Percentiles rank a stretch among this genome's conserved stretches.
These are phyloP conservation scores for Knoxdaviesia capensis DNA, from an alignment of 2,329 filamentous ascomycete species.

Conservation along the genomic window DNA sequence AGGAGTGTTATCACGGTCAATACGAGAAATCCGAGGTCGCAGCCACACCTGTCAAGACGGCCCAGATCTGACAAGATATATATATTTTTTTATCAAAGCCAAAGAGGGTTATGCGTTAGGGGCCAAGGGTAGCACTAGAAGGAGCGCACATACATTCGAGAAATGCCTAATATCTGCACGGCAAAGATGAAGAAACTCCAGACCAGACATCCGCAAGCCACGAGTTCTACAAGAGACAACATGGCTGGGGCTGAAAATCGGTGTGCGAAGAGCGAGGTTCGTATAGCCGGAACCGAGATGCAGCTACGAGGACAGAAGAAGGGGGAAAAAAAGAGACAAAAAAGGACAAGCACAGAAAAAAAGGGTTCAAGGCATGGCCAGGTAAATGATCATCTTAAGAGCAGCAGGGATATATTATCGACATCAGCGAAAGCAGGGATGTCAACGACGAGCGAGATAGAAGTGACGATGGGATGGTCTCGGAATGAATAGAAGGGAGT, in stretches of 20 bases:
- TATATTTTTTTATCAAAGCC: background rate
- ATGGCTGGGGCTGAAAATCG: constrained; percentile 6
- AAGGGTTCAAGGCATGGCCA: background rate
- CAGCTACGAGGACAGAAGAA: background rate
- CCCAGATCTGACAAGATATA: background rate
- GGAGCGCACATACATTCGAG: constrained; percentile 26
- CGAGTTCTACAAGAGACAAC: constrained; percentile 12
- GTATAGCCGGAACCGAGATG: no score
- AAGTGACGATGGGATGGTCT: no score
- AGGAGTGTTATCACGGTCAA: background rate
- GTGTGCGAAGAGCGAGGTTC: no score
- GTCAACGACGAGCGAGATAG: no score
- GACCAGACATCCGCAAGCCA: constrained; percentile 26
- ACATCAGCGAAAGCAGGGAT: no score
- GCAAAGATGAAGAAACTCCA: constrained; percentile 32
- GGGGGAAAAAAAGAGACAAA: background rate
- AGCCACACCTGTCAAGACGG: background rate
- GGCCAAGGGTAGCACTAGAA: background rate
- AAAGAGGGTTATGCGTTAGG: no score
- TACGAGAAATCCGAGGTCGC: no score
- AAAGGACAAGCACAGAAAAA: background rate
- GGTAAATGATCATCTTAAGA: constrained; percentile 22
- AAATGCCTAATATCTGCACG: constrained; percentile 35
- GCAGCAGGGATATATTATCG: constrained; percentile 6
- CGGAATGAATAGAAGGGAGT: no score